A percentile compares a stretch with the other conserved stretches of the same genome.
These are phyloP conservation scores for Hymenoscyphus albidus DNA, from an alignment of 2,329 filamentous ascomycete species.

Conservation along the genomic window DNA sequence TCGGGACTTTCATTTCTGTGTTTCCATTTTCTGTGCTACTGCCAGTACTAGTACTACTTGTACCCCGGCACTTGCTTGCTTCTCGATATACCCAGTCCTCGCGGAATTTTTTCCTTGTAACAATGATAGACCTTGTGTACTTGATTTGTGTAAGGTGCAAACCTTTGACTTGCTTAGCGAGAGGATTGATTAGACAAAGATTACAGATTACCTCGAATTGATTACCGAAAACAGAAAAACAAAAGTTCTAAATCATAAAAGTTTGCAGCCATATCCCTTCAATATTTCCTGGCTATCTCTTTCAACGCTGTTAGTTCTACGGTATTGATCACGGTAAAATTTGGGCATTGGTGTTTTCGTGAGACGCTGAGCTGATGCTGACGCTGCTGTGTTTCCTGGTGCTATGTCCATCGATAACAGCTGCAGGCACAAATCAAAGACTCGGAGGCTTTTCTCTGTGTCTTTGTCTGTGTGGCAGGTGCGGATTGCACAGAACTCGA, in stretches of 20 bases:
- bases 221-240: too few species aligned
- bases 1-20: neutral
- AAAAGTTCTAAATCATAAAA: too few species aligned
- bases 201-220: too few species aligned
- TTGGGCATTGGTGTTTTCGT: neutral
- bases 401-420: neutral
- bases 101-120: neutral
- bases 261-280: too few species aligned
- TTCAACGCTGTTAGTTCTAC: neutral
- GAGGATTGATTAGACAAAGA: too few species aligned
- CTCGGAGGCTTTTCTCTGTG: neutral
- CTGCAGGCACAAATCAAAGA: neutral
- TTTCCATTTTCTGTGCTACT: neutral
- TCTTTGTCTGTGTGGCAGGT: too few species aligned
- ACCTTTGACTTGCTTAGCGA: too few species aligned
- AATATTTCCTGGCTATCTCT: neutral
- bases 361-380: neutral
- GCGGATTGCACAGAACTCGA: neutral
- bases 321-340: neutral
- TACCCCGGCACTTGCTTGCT: neutral
- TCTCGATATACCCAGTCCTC: slow-evolving; percentile 1
- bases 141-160: too few species aligned
- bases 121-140: neutral
- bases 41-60: neutral
- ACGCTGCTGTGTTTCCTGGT: neutral